Evolutionary conservation across 768 basidiomycete species (phyloP), one percentile per base, ranked within the genome.

Genomic region (Calvatia gigantea): DNA sequence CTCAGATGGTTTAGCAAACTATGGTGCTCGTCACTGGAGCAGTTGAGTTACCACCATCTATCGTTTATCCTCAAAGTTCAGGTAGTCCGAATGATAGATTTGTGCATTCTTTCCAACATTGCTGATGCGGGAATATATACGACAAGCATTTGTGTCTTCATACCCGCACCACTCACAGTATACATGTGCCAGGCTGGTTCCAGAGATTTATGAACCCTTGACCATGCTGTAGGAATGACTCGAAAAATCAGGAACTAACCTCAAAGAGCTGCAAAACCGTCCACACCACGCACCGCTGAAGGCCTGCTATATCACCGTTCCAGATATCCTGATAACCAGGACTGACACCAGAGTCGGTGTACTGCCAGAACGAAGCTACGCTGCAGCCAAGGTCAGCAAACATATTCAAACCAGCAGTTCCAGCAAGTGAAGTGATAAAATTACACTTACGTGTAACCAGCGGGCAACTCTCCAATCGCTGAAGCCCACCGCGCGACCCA

Each of bases 401-500:
- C n/a, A 28, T 37, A 21, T 38, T 12, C 21, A 23, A 21, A 42
- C 23, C 3, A 42, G 7, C 41, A 21, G 21, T 12, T 25, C 19
- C 7, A n/a, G 4, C 12, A 2, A 6, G n/a, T 28, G 11, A 2
- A 31, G 37, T 28, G 6, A 8, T 31, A 28, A 52, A 27, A 43
- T 19, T 42, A 12, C 17, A 66, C 74, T 62, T 53, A 79, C 71
- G 61, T 44, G 80, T 81, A 86, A 25, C 86, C 83, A 35, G 82
- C 81, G 28, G 85, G 83, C 42, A 87, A 74, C 3, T 79, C 61
- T 3, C 83, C 84, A 12, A 80, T 66, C 19, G 65, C 60, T 6
- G 81, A 78, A 5, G 78, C 64, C 43, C 74, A 86, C 21, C 70
- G 66, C 1, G 86, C 85, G 43, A 87, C 73, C 83, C 82, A 86